Evolutionary conservation across 305 asterid species (phyloP).

Genomic region (Salvia sclarea): DNA sequence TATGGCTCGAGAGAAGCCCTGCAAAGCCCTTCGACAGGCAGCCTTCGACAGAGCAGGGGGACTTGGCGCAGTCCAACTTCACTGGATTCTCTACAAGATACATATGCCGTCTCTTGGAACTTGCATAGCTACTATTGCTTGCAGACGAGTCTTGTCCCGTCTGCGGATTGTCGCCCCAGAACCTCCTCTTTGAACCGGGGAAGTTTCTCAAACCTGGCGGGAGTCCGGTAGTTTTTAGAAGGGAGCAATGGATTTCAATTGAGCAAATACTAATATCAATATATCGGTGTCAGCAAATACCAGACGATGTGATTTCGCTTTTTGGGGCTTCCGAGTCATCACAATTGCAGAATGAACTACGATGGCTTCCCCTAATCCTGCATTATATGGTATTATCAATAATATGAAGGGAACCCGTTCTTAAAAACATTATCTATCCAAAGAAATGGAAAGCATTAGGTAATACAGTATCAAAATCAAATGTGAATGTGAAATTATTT

Average conservation of each 20-base stretch:
- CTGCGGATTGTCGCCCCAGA: constrained; percentile 33
- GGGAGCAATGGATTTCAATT: background rate
- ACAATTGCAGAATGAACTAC: constrained; percentile 51
- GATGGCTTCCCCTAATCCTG: constrained; percentile 59
- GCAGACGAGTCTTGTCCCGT: constrained; percentile 34
- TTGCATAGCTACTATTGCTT: constrained; percentile 26
- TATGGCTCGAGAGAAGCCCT: constrained; percentile 62
- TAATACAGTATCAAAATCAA: background rate
- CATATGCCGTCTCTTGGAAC: constrained; percentile 51
- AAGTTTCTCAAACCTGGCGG: constrained; percentile 60
- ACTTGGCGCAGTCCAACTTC: constrained; percentile 43
- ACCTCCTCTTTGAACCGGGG: constrained; percentile 85
- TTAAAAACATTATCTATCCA: too few species aligned
- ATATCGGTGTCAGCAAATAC: constrained; percentile 37
- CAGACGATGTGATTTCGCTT: constrained; percentile 54
- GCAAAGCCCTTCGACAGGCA: constrained; percentile 87
- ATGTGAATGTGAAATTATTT: background rate
- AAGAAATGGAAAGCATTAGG: background rate
- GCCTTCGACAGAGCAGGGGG: constrained; percentile 79
- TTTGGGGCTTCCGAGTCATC: constrained; percentile 54
- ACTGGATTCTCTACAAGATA: constrained; percentile 27
- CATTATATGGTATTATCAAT: constrained; percentile 19
- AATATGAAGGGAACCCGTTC: background rate
- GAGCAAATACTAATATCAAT: background rate
- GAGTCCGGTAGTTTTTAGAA: constrained; percentile 21